phyloP scores from a whole-genome alignment of 257 asterid species.

The Gentiana straminea region DNA sequence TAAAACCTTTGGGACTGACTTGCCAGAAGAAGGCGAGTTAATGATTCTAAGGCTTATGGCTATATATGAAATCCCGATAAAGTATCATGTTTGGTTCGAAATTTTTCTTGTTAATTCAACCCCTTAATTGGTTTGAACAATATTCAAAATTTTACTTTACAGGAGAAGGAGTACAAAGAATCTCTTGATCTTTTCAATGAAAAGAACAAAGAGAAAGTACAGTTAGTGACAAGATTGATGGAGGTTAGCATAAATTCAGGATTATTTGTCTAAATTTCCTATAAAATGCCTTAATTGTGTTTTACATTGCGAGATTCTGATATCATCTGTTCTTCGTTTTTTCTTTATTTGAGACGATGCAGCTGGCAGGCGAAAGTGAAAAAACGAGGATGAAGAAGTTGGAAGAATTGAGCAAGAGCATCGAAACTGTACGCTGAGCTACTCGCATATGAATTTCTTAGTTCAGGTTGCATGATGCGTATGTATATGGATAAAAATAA shows the following conservation, averaged over 20 bases:
- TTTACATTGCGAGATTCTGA: too few species aligned
- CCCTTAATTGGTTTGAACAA: neutral
- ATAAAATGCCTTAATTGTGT: too few species aligned
- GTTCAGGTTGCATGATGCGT: constrained; percentile 54
- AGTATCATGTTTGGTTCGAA: too few species aligned
- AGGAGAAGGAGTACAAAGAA: constrained; percentile 97
- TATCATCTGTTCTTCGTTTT: neutral
- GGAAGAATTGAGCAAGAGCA: constrained; percentile 99
- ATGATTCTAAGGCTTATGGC: neutral
- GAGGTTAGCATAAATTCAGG: constrained; percentile 47
- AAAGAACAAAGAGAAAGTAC: constrained; percentile 93
- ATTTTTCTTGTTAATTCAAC: too few species aligned
- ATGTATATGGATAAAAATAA: constrained; percentile 30
- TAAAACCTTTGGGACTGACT: constrained; percentile 75
- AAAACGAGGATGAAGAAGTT: constrained; percentile 80
- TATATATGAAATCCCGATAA: neutral
- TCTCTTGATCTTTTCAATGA: constrained; percentile 94
- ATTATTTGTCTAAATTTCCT: too few species aligned
- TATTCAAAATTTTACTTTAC: constrained; percentile 7
- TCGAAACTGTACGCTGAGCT: constrained; percentile 49
- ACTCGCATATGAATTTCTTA: constrained; percentile 27
- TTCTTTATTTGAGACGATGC: constrained; percentile 11
- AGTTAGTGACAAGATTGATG: constrained; percentile 84
- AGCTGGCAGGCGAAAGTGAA: constrained; percentile 95
- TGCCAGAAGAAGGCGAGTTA: constrained; percentile 89